Conservation (phyloP, 345 rosid species). For the Bretschneidera sinensis region DNA sequence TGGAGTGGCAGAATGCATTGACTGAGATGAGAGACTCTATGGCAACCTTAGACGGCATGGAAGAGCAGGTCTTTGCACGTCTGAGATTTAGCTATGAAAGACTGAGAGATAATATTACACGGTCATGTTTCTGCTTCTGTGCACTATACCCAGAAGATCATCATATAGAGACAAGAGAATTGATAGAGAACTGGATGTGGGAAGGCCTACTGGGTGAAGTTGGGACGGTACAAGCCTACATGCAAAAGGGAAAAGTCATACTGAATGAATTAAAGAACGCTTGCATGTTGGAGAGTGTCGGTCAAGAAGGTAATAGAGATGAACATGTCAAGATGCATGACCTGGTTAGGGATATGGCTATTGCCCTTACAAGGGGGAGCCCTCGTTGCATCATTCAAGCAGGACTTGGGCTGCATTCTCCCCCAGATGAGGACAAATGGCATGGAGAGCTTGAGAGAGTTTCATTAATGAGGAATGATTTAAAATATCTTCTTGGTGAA, state of each 20-base stretch:
- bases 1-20: constrained; percentile 1
- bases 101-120: neutral
- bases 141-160: constrained; percentile 10
- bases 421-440: constrained; percentile 21
- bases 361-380: constrained; percentile 12
- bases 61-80: neutral
- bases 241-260: constrained; percentile 22
- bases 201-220: constrained; percentile 29
- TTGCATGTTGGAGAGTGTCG: constrained; percentile 25
- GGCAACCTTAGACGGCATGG: neutral
- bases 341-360: constrained; percentile 35
- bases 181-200: constrained; percentile 12
- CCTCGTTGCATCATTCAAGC: constrained; percentile 12
- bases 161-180: neutral
- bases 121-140: constrained; percentile 6
- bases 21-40: too few relatives aligned
- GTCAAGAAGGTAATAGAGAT: too few relatives aligned
- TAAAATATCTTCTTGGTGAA: constrained; percentile 11
- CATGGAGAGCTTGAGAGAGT: constrained; percentile 12
- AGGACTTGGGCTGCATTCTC: constrained; percentile 1
- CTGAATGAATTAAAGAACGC: constrained; percentile 19
- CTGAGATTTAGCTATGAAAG: constrained; percentile 14
- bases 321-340: constrained; percentile 37
- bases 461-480: constrained; percentile 25
- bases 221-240: neutral